Conservation (phyloP, 441 rosid genomes). For the Brassica balearica region DNA sequence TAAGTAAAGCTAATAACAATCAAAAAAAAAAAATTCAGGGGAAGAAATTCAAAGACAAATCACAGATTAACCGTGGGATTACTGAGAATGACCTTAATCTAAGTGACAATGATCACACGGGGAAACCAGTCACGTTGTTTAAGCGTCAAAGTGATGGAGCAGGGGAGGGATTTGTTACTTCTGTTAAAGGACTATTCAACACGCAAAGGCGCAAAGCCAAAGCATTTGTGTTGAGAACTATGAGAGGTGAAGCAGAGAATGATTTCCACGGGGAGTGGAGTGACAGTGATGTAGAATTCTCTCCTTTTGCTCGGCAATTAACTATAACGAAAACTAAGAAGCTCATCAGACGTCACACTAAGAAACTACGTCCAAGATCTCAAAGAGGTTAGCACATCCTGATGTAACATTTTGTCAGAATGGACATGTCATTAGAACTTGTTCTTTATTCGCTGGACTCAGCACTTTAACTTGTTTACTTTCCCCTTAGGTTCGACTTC, state of each 20-base stretch:
- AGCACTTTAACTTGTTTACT: neutral
- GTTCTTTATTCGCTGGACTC: neutral
- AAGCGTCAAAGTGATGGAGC: slow-evolving; percentile 96
- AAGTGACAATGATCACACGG: slow-evolving; percentile 82
- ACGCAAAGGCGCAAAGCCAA: slow-evolving; percentile 96
- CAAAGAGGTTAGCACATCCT: slow-evolving; percentile 59
- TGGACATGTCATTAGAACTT: neutral
- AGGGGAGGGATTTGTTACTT: slow-evolving; percentile 98
- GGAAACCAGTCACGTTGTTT: slow-evolving; percentile 65
- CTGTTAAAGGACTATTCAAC: slow-evolving; percentile 90
- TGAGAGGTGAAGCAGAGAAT: slow-evolving; percentile 97
- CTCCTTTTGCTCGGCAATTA: slow-evolving; percentile 91
- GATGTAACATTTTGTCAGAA: neutral
- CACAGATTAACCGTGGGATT: slow-evolving; percentile 65
- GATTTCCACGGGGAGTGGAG: slow-evolving; percentile 96
- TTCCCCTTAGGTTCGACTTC: slow-evolving; percentile 71
- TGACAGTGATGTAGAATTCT: slow-evolving; percentile 87
- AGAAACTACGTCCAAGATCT: slow-evolving; percentile 79
- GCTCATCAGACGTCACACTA: slow-evolving; percentile 91
- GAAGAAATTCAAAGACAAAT: slow-evolving; percentile 95
- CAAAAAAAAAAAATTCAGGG: slow-evolving; percentile 58
- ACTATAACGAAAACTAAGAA: slow-evolving; percentile 92
- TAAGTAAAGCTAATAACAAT: slow-evolving; percentile 13
- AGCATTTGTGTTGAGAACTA: slow-evolving; percentile 94
- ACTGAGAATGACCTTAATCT: slow-evolving; percentile 77